These are phyloP conservation scores for Aspergillus funiculosus DNA, from an alignment of 495 filamentous ascomycete genomes.

Conservation along the genomic window DNA sequence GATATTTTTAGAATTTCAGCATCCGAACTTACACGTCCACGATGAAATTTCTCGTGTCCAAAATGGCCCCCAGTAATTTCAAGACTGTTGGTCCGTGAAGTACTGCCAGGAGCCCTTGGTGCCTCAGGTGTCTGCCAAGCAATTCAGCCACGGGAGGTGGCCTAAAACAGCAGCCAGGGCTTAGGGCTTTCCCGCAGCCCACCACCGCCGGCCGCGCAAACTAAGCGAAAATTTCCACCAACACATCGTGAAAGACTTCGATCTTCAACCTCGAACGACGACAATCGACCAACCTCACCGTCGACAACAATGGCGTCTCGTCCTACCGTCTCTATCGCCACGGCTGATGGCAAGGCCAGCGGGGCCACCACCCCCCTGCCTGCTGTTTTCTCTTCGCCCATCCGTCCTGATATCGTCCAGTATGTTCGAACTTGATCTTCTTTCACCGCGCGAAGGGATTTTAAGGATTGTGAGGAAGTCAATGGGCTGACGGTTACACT, in stretches of 20 bases:
- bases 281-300: constrained; percentile 35
- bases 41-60: no score
- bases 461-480: not conserved
- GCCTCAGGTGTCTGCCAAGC: constrained; percentile 11
- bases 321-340: constrained; percentile 91
- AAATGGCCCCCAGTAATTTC: no score
- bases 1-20: no score
- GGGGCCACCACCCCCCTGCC: constrained; percentile 84
- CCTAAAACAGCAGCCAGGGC: constrained; percentile 29
- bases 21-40: no score
- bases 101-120: not conserved
- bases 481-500: constrained; percentile 34
- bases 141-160: not conserved
- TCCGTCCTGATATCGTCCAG: constrained; percentile 98
- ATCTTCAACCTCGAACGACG: constrained; percentile 44
- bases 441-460: constrained; percentile 18
- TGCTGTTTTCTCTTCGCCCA: constrained; percentile 89
- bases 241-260: constrained; percentile 30
- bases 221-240: constrained; percentile 48
- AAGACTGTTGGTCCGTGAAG: no score
- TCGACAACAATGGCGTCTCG: constrained; percentile 77
- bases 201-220: constrained; percentile 24
- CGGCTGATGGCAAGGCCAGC: constrained; percentile 84
- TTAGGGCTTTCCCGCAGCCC: constrained; percentile 34
- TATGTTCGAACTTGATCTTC: constrained; percentile 37